Percentiles rank a stretch among this genome's conserved stretches.
These are phyloP conservation scores for Lactifluus volemus DNA, from an alignment of 768 basidiomycete genomes.

Conservation along the genomic window DNA sequence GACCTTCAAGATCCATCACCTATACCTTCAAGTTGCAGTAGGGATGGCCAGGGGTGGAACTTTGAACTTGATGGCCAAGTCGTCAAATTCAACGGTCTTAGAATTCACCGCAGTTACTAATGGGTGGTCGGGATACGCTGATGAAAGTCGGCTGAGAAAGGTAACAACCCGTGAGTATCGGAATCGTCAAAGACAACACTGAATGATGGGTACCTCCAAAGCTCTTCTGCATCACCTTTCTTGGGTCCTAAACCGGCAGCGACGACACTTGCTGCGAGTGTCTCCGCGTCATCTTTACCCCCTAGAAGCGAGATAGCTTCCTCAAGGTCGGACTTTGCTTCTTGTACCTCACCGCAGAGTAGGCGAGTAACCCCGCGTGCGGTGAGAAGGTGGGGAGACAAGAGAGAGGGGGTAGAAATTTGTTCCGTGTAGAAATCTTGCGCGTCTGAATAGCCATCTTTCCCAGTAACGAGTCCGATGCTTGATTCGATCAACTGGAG, in stretches of 20 bases:
- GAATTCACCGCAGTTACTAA: constrained; percentile 50
- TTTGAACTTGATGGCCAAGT: constrained; percentile 45
- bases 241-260: constrained; percentile 53
- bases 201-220: constrained; percentile 52
- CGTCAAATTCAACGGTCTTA: constrained; percentile 60
- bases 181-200: neutral
- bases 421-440: constrained; percentile 75
- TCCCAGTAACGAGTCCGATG: constrained; percentile 66
- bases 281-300: constrained; percentile 46
- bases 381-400: constrained; percentile 64
- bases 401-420: constrained; percentile 68
- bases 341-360: constrained; percentile 62
- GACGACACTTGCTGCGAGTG: constrained; percentile 59
- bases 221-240: constrained; percentile 52
- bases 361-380: constrained; percentile 75
- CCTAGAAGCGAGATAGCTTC: constrained; percentile 57
- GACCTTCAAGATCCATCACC: neutral
- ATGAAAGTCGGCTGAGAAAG: constrained; percentile 32
- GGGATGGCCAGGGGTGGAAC: constrained; percentile 46
- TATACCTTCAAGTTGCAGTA: constrained; percentile 11
- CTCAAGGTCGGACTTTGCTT: constrained; percentile 74
- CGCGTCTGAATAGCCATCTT: constrained; percentile 50
- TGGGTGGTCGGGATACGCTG: constrained; percentile 60
- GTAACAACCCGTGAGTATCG: constrained; percentile 12
- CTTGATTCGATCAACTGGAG: constrained; percentile 85